Evolutionary conservation across 1,139 yeast species (phyloP).

Genomic region (Yamadazyma atmosphaerica): DNA sequence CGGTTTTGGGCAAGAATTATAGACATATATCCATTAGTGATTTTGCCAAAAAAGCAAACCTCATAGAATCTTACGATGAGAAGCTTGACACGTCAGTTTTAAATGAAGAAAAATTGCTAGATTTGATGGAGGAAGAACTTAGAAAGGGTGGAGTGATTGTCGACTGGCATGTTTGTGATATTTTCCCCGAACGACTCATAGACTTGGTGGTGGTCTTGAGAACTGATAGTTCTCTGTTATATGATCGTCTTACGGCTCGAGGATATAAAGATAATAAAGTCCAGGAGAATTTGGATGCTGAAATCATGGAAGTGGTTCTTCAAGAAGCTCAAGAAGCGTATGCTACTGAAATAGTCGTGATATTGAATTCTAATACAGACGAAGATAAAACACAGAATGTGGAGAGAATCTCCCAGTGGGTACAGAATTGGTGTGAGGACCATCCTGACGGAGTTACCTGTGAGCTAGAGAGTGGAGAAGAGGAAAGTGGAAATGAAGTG

Average conservation of each 20-base stretch:
- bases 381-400: constrained; percentile 83
- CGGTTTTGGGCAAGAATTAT: constrained; percentile 26
- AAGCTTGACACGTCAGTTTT: constrained; percentile 84
- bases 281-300: constrained; percentile 92
- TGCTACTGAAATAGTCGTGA: constrained; percentile 78
- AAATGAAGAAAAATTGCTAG: constrained; percentile 86
- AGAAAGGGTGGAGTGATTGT: constrained; percentile 82
- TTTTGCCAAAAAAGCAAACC: constrained; percentile 73
- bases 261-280: constrained; percentile 79
- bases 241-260: constrained; percentile 72
- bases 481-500: constrained; percentile 5
- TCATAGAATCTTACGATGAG: constrained; percentile 84
- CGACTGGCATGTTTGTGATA: constrained; percentile 98
- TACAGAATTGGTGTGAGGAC: constrained; percentile 62
- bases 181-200: constrained; percentile 88
- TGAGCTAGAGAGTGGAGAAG: constrained; percentile 6
- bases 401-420: constrained; percentile 74
- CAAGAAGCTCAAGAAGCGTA: constrained; percentile 87
- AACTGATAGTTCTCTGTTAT: constrained; percentile 69
- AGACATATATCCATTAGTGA: constrained; percentile 73
- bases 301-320: constrained; percentile 89
- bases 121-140: constrained; percentile 74
- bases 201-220: constrained; percentile 89
- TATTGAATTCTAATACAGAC: constrained; percentile 65
- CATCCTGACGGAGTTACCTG: constrained; percentile 42